Evolutionary conservation across 192 early-diverging fungal species (phyloP).

Genomic region (Lobosporangium transversale): DNA sequence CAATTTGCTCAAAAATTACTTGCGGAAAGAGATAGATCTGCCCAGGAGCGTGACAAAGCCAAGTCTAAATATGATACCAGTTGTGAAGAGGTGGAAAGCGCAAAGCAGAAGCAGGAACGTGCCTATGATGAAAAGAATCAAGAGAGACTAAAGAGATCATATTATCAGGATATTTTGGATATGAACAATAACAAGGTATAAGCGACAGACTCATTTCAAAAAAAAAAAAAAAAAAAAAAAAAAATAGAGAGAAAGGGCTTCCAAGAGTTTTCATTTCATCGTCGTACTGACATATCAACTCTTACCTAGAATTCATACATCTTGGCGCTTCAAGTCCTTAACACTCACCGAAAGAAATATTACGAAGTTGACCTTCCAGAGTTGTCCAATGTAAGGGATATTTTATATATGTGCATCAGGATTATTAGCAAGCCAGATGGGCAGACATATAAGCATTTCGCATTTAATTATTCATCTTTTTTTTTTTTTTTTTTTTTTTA

Average conservation of each 20-base stretch:
- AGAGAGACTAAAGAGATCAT: constrained; percentile 60
- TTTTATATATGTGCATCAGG: too few relatives aligned
- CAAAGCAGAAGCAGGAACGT: constrained; percentile 64
- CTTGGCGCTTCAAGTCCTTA: constrained; percentile 67
- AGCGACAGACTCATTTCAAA: background rate
- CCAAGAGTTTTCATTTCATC: too few relatives aligned
- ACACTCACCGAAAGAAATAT: constrained; percentile 71
- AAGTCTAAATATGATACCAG: constrained; percentile 66
- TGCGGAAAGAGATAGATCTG: constrained; percentile 67
- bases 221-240: background rate
- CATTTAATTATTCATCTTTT: too few relatives aligned
- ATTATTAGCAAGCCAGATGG: too few relatives aligned
- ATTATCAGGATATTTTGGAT: constrained; percentile 70
- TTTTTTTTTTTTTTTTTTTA: background rate
- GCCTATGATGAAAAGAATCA: constrained; percentile 69
- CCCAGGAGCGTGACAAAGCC: constrained; percentile 59
- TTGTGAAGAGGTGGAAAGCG: constrained; percentile 70
- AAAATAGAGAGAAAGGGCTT: too few relatives aligned
- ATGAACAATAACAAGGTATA: constrained; percentile 72
- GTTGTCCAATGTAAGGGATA: constrained; percentile 61
- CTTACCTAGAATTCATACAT: constrained; percentile 72
- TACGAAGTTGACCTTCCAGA: constrained; percentile 70
- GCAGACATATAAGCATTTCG: too few relatives aligned
- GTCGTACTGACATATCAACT: too few relatives aligned
- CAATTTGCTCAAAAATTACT: constrained; percentile 69